phyloP scores from a whole-genome alignment of 371 early-diverging fungal species.

The Syncephalastrum sp. region DNA sequence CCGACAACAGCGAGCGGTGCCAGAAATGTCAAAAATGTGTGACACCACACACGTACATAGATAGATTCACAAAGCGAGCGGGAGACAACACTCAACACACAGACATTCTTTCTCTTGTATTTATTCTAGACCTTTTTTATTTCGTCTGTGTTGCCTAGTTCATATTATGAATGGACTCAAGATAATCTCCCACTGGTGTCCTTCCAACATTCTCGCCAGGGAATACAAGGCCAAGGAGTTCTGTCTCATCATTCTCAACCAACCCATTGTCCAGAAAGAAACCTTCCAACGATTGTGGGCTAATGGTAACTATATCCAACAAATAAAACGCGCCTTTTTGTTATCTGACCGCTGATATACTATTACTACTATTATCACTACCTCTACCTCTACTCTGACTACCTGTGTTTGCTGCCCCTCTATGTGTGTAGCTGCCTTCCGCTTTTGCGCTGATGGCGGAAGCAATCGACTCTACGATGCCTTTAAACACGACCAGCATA shows the following conservation, averaged over 20 bases:
- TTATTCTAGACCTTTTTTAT: too few relatives aligned
- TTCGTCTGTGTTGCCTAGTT: too few relatives aligned
- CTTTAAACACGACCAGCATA: constrained; percentile 43
- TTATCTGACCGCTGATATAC: background rate
- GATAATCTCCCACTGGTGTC: constrained; percentile 35
- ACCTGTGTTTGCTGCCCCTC: too few relatives aligned
- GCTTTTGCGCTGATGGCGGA: constrained; percentile 89
- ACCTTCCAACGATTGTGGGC: constrained; percentile 33
- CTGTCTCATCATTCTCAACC: constrained; percentile 39
- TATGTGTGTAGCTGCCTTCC: constrained; percentile 51
- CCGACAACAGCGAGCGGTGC: too few relatives aligned
- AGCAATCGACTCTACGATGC: constrained; percentile 82
- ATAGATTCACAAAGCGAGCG: too few relatives aligned
- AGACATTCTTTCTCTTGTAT: too few relatives aligned
- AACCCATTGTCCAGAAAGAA: constrained; percentile 29
- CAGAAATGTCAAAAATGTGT: too few relatives aligned
- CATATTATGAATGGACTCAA: constrained; percentile 13
- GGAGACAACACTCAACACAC: too few relatives aligned
- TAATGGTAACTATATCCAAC: constrained; percentile 26
- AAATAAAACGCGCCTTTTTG: background rate
- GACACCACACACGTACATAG: too few relatives aligned
- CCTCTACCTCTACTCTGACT: too few relatives aligned
- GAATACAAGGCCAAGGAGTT: constrained; percentile 23
- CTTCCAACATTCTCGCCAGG: constrained; percentile 27
- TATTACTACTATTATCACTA: too few relatives aligned